Base-by-base conservation (phyloP, 371 early-diverging fungal genomes). In the Rhizopus arrhizus region DNA sequence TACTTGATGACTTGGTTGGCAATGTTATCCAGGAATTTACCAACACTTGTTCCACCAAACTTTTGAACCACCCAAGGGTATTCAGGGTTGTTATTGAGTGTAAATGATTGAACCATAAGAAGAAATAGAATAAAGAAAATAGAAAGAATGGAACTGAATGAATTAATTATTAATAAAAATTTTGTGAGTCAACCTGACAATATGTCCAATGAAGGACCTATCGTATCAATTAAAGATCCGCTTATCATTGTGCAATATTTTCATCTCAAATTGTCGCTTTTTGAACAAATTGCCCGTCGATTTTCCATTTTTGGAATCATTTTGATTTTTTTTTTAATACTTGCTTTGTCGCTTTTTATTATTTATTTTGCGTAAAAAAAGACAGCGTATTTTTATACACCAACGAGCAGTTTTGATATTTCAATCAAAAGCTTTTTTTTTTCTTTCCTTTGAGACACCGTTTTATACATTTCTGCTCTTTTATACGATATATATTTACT, bases 11-110 rank as follows among this genome's bases (percentile, higher is more conserved):
- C 84, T 59, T 74, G 72, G 34, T 74, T 75, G n/a, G 82, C 75
- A 61, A 89, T 86, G 49, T 72, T 77, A 15, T 82, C 80, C 46
- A 84, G 58, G 62, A 89, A 93, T 75, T 93, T 93, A 58, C 94
- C 92, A 40, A 94, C 83, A 66, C 91, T 91, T 41, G 94, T 94
- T 35, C 94, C 93, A 53, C 94, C 94, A 77, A 91, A 94, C 78
- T 94, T 94, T 69, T 90, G 89, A 33, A 92, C 91, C 34, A 89
- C 66, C 87, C 88, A 90, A 49, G 85, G 86, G 29, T 74, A 64
- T 9, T 64, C 62, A 28, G 78, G 61, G 0, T 52, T 55, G 31
- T 76, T 74, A 31, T 53, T 61, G 34, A 56, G 70, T 22, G 59
- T 50, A 32, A 34, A 64, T 35, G 60, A 36, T 53, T 59, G 62